Percentiles rank a stretch among this genome's conserved stretches.
These are phyloP conservation scores for Cryptococcus deneoformans DNA, from an alignment of 1,284 basidiomycete species.

Conservation along the genomic window DNA sequence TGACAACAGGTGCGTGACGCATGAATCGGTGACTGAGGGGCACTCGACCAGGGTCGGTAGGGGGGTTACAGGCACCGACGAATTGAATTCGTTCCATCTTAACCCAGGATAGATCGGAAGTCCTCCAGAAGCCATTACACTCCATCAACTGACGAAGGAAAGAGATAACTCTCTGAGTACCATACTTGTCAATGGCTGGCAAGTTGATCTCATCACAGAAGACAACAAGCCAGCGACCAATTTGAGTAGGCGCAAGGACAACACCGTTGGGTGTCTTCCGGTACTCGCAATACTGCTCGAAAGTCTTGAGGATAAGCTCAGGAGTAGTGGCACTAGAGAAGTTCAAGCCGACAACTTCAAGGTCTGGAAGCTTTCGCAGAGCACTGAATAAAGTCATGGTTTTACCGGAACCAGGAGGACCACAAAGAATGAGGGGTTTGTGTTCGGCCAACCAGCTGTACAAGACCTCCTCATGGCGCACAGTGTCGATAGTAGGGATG, in stretches of 20 bases:
- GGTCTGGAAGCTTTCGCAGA: slow-evolving; percentile 92
- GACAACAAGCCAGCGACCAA: slow-evolving; percentile 96
- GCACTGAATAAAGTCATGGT: slow-evolving; percentile 99
- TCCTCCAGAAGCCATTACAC: slow-evolving; percentile 91
- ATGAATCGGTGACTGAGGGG: slow-evolving; percentile 96
- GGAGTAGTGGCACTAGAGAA: slow-evolving; percentile 99
- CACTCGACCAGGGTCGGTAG: slow-evolving; percentile 99
- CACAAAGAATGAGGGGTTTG: slow-evolving; percentile 97
- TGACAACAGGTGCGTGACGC: slow-evolving; percentile 96
- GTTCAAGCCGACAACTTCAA: slow-evolving; percentile 99
- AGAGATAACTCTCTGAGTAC: slow-evolving; percentile 97
- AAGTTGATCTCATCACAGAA: slow-evolving; percentile 99
- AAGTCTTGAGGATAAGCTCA: slow-evolving; percentile 96
- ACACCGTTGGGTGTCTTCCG: slow-evolving; percentile 97
- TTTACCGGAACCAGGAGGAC: slow-evolving; percentile 98
- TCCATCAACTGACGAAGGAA: slow-evolving; percentile 98
- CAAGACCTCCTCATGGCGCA: slow-evolving; percentile 96
- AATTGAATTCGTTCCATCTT: slow-evolving; percentile 98
- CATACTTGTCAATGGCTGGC: slow-evolving; percentile 96
- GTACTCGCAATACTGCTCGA: slow-evolving; percentile 99
- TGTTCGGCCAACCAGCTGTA: slow-evolving; percentile 99
- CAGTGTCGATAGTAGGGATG: slow-evolving; percentile 97
- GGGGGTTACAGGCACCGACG: slow-evolving; percentile 98
- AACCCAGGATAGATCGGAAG: slow-evolving; percentile 95
- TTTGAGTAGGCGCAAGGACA: slow-evolving; percentile 87